Evolutionary conservation across 257 asterid genomes (phyloP).

Genomic region (Lithospermum erythrorhizon): DNA sequence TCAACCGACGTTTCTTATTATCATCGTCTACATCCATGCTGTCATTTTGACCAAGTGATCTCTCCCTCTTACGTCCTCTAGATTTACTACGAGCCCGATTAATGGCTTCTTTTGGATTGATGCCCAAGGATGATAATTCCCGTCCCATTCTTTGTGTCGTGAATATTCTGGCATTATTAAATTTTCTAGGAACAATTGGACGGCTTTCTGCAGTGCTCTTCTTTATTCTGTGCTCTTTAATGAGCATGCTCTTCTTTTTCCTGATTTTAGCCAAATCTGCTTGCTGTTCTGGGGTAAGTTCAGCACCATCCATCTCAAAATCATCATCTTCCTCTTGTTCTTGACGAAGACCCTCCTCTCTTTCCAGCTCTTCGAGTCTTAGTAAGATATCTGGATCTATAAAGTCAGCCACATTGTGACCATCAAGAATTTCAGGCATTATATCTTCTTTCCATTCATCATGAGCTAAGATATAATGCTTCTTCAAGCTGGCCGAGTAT

Average conservation of each 20-base stretch:
- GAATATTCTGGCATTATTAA: conserved; percentile 59
- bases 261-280: conserved; percentile 55
- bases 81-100: conserved; percentile 72
- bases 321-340: conserved; percentile 62
- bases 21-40: conserved; percentile 68
- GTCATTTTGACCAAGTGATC: conserved; percentile 40
- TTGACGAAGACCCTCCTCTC: conserved; percentile 70
- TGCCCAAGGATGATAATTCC: conserved; percentile 54
- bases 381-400: conserved; percentile 79
- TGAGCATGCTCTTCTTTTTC: conserved; percentile 71
- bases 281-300: conserved; percentile 63
- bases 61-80: conserved; percentile 88
- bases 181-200: conserved; percentile 69
- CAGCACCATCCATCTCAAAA: conserved; percentile 82
- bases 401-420: conserved; percentile 89
- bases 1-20: conserved; percentile 56
- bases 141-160: conserved; percentile 82
- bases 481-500: conserved; percentile 88
- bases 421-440: conserved; percentile 82
- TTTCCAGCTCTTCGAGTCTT: conserved; percentile 87
- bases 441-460: conserved; percentile 89
- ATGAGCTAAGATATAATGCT: conserved; percentile 64
- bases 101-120: conserved; percentile 71
- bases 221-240: conserved; percentile 68
- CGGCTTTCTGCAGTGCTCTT: conserved; percentile 91